Percentiles rank a stretch among this genome's conserved stretches.
These are phyloP conservation scores for Rosa lucieae DNA, from an alignment of 306 rosid genomes.

Conservation along the genomic window DNA sequence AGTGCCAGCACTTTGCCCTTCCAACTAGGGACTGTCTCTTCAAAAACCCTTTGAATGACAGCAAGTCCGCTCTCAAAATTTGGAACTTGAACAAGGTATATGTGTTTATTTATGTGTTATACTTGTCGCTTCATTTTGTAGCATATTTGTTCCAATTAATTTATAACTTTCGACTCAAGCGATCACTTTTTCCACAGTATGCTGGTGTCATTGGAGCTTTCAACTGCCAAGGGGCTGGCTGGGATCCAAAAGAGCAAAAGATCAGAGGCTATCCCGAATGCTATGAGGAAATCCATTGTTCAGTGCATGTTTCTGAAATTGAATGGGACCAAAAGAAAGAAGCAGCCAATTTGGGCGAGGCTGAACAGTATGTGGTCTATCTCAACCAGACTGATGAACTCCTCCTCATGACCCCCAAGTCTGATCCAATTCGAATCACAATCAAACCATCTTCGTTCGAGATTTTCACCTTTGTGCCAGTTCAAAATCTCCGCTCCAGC, in stretches of 20 bases:
- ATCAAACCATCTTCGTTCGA: constrained; percentile 64
- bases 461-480: constrained; percentile 61
- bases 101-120: background rate
- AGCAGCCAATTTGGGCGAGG: constrained; percentile 39
- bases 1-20: constrained; percentile 65
- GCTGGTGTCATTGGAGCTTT: constrained; percentile 87
- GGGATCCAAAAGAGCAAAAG: constrained; percentile 62
- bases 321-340: constrained; percentile 72
- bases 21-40: constrained; percentile 87
- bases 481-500: constrained; percentile 29
- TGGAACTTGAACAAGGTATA: constrained; percentile 92
- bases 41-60: constrained; percentile 71
- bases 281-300: constrained; percentile 50
- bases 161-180: too few species aligned
- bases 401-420: constrained; percentile 36
- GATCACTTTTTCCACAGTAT: constrained; percentile 35
- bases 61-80: constrained; percentile 62
- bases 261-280: constrained; percentile 60
- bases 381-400: constrained; percentile 50
- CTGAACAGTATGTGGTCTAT: constrained; percentile 46
- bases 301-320: constrained; percentile 59
- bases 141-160: too few species aligned
- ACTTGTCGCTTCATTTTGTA: too few species aligned
- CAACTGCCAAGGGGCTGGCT: constrained; percentile 92
- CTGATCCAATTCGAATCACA: constrained; percentile 45